Conservation (phyloP, 2,329 filamentous ascomycete genomes). For the Oidium heveae region DNA sequence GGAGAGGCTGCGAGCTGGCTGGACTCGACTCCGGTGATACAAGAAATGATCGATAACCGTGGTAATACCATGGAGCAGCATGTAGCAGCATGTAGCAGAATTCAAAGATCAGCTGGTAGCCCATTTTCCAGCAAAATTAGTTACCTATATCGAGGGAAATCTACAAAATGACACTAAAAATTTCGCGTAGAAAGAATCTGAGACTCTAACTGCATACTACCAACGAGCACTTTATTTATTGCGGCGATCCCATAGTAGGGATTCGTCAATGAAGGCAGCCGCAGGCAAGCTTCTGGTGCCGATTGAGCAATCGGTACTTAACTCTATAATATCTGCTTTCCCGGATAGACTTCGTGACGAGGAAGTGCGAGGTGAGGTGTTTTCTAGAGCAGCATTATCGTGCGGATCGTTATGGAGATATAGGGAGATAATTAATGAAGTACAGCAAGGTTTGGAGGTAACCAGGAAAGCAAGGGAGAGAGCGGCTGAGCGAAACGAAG, state of each 20-base stretch:
- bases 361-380: neutral
- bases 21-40: too few species aligned
- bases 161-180: too few species aligned
- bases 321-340: neutral
- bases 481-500: neutral
- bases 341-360: neutral
- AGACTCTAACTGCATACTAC: too few species aligned
- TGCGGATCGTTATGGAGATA: neutral
- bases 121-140: too few species aligned
- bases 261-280: neutral
- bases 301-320: neutral
- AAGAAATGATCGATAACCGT: neutral
- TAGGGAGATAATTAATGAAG: neutral
- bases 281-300: neutral
- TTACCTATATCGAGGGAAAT: too few species aligned
- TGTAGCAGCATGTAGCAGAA: too few species aligned
- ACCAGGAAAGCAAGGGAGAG: too few species aligned
- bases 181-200: too few species aligned
- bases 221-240: too few species aligned
- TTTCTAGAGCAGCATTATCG: neutral
- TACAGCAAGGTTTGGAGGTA: neutral
- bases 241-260: neutral
- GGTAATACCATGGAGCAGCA: neutral
- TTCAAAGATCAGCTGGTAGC: too few species aligned
- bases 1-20: too few species aligned